Percentiles rank a stretch among this genome's conserved stretches.
phyloP scores from a whole-genome alignment of 2,329 filamentous ascomycete species.

The Keithomyces neogunnii region DNA sequence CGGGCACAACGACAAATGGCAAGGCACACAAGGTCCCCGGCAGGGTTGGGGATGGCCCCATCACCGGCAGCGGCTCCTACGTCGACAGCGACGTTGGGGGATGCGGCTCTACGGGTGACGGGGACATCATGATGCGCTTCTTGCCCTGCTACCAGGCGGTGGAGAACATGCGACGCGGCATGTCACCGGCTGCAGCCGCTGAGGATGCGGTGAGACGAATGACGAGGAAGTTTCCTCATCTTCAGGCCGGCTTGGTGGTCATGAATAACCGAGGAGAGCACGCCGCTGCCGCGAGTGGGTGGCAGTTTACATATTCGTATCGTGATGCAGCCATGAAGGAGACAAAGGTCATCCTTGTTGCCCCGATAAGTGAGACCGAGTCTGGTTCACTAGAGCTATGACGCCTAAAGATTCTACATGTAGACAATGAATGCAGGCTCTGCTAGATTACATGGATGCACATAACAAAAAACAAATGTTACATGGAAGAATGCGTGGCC shows the following conservation, averaged over 20 bases:
- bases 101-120: constrained; percentile 48
- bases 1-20: constrained; percentile 48
- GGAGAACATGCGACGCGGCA: constrained; percentile 40
- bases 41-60: constrained; percentile 47
- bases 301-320: constrained; percentile 46
- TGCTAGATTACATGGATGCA: not conserved
- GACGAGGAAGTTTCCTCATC: constrained; percentile 35
- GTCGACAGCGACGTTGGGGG: constrained; percentile 45
- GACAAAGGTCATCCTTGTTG: constrained; percentile 34
- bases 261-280: constrained; percentile 39
- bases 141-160: constrained; percentile 50
- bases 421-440: not conserved
- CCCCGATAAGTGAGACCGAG: not conserved
- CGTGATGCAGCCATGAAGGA: constrained; percentile 37
- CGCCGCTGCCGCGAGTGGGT: constrained; percentile 42
- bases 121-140: constrained; percentile 50
- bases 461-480: not conserved
- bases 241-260: constrained; percentile 42
- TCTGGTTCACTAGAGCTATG: not conserved
- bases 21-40: constrained; percentile 46
- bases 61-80: constrained; percentile 45
- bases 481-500: not conserved
- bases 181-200: constrained; percentile 39
- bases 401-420: not conserved
- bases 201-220: constrained; percentile 42